Evolutionary conservation across 2,329 filamentous ascomycete genomes (phyloP), one percentile per base, ranked within the genome.

Genomic region (Xylariaceae sp.): DNA sequence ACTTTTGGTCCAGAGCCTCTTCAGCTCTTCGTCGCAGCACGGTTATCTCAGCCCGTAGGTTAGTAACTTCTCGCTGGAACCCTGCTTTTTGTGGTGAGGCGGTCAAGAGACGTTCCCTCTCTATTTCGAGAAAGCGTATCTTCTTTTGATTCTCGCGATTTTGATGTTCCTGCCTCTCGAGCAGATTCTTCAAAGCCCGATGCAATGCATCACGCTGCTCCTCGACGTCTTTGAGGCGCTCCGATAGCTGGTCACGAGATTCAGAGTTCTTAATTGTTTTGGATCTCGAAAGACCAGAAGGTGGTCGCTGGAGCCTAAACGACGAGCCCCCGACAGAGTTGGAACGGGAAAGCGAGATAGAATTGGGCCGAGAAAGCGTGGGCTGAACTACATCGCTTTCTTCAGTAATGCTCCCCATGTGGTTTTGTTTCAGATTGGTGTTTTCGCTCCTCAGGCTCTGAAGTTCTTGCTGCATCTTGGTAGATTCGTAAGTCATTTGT

Each of bases 1-100:
- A 97, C 71, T 97, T 97, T 65, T 96, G 89, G 66, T 96, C 90
- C 13, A 97, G 80, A 14, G 93, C 93, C 58, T 97, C 93, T 63
- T 99, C 93, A 31, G 93, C 93, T 48, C 94, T 85, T 56, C 87
- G 87, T 41, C 94, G 86, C 51, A 99, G 79, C 14, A 87, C 81
- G 47, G 88, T 89, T 56, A 99, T 88, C 68, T 99, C 94, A 19
- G 87, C 84, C 54, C 91, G 86, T 41, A 97, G 77, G 56, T 81
- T 86, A 2, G 81, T 78, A 6, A 97, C 89, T 65, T 97, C 93
- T 59, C 81, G 84, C 67, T 95, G 87, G 68, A 95, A 97, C 10
- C 89, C 89, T 5, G 84, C 83, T 60, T 87, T 87, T 59, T 84
- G 83, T 2, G 89, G 88, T 1, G 86, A 87, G 36, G 78, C 76